These are phyloP conservation scores for Comarum palustre DNA, from an alignment of 306 rosid species.

Conservation along the genomic window DNA sequence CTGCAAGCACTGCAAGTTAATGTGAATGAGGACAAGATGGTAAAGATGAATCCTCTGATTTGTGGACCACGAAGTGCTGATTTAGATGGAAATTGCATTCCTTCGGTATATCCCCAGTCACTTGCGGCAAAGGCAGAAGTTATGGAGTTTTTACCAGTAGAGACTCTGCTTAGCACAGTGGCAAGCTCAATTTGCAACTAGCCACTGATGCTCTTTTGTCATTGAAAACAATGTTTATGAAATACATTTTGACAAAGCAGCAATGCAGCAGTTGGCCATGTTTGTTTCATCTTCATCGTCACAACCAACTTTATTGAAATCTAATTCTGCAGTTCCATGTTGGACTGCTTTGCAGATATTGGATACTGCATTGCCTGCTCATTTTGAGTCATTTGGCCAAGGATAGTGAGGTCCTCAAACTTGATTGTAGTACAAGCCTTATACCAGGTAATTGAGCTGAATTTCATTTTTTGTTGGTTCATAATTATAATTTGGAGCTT, in stretches of 20 bases:
- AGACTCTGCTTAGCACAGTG: constrained; percentile 87
- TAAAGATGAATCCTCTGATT: constrained; percentile 87
- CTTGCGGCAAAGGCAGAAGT: constrained; percentile 92
- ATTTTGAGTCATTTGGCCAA: constrained; percentile 57
- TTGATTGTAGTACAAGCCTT: constrained; percentile 49
- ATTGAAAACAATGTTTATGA: constrained; percentile 55
- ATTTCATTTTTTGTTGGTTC: neutral
- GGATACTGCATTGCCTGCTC: constrained; percentile 67
- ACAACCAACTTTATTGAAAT: constrained; percentile 50
- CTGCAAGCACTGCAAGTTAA: constrained; percentile 85
- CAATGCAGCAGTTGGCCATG: constrained; percentile 75
- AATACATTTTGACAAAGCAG: constrained; percentile 41
- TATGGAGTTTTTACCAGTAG: constrained; percentile 76
- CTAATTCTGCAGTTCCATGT: constrained; percentile 39
- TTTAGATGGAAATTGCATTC: constrained; percentile 92
- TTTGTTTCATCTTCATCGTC: constrained; percentile 63
- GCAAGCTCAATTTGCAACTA: constrained; percentile 71
- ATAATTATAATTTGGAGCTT: neutral
- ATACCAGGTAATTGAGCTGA: constrained; percentile 28
- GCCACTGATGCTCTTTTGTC: constrained; percentile 69
- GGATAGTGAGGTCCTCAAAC: constrained; percentile 53
- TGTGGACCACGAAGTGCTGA: constrained; percentile 91
- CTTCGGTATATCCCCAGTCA: constrained; percentile 84
- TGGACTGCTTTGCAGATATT: constrained; percentile 84
- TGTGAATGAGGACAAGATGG: constrained; percentile 78